A percentile compares a stretch with the other conserved stretches of the same genome.
phyloP scores from a whole-genome alignment of 2,329 filamentous ascomycete genomes.

The Colletotrichum sp. region DNA sequence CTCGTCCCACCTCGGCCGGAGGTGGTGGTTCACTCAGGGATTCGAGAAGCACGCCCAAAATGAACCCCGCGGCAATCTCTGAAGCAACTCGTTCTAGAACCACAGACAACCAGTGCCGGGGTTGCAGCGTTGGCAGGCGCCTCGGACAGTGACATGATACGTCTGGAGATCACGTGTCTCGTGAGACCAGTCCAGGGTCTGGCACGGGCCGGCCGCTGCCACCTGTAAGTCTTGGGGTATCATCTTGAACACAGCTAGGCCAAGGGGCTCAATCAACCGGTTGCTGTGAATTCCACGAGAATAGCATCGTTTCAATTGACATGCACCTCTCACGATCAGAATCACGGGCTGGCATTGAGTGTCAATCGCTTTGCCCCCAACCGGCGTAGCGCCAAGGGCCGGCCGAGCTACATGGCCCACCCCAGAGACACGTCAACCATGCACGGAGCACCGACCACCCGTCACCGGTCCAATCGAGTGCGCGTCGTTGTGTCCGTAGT shows the following conservation, averaged over 20 bases:
- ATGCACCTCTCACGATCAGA: background rate
- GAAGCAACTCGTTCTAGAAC: background rate
- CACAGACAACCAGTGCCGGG: background rate
- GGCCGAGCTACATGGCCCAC: background rate
- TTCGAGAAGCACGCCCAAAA: background rate
- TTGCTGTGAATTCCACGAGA: background rate
- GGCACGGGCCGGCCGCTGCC: background rate
- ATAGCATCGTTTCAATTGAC: background rate
- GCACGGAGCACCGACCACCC: slow-evolving; percentile 1
- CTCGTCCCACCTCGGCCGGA: background rate
- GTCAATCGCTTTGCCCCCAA: background rate
- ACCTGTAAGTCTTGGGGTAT: background rate
- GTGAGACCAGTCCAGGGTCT: background rate
- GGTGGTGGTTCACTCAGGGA: background rate
- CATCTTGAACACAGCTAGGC: background rate
- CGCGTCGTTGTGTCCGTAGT: background rate
- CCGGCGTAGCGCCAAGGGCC: background rate
- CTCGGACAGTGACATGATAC: background rate
- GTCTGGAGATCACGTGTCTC: background rate
- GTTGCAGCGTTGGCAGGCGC: background rate
- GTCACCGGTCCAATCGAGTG: background rate
- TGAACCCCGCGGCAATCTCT: background rate
- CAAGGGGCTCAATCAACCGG: background rate
- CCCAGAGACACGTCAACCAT: slow-evolving; percentile 21
- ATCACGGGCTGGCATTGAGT: background rate